Percentiles rank a stretch among this genome's conserved stretches.
Evolutionary conservation across 495 filamentous ascomycete species (phyloP).

Genomic region (Daldinia concentrica): DNA sequence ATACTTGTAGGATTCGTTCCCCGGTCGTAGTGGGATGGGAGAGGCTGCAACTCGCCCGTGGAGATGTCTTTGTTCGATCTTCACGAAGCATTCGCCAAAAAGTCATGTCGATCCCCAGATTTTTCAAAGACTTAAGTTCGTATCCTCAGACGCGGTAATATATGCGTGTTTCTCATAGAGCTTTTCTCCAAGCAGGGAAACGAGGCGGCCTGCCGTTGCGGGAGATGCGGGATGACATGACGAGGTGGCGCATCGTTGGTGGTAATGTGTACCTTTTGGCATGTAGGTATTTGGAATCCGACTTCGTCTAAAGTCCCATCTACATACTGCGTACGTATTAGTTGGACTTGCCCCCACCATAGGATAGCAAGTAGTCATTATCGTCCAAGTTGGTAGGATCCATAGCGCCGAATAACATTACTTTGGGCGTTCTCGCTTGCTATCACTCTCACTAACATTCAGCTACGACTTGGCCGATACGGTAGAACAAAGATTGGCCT

Average conservation of each 20-base stretch:
- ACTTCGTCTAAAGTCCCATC: constrained; percentile 7
- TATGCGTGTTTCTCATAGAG: not conserved
- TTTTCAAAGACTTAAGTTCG: not conserved
- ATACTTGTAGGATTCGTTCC: constrained; percentile 32
- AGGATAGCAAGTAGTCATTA: not conserved
- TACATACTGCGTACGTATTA: not conserved
- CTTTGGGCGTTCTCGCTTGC: too few relatives aligned
- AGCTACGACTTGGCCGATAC: not conserved
- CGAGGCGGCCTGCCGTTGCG: not conserved
- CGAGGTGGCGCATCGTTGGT: not conserved
- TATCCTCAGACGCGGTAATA: not conserved
- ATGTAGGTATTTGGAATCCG: not conserved
- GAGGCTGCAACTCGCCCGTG: constrained; percentile 1
- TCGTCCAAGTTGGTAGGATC: constrained; percentile 7
- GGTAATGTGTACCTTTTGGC: not conserved
- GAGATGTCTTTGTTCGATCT: not conserved
- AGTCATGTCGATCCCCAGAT: not conserved
- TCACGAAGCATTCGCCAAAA: not conserved
- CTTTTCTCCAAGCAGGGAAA: not conserved
- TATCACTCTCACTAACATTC: not conserved
- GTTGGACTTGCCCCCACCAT: not conserved
- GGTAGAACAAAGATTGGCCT: too few relatives aligned
- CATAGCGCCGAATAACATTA: too few relatives aligned
- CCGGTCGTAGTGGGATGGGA: constrained; percentile 9
- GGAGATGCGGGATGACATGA: not conserved